Evolutionary conservation across 352 stramenopile species (phyloP).

Genomic region (Pythium brassicae): DNA sequence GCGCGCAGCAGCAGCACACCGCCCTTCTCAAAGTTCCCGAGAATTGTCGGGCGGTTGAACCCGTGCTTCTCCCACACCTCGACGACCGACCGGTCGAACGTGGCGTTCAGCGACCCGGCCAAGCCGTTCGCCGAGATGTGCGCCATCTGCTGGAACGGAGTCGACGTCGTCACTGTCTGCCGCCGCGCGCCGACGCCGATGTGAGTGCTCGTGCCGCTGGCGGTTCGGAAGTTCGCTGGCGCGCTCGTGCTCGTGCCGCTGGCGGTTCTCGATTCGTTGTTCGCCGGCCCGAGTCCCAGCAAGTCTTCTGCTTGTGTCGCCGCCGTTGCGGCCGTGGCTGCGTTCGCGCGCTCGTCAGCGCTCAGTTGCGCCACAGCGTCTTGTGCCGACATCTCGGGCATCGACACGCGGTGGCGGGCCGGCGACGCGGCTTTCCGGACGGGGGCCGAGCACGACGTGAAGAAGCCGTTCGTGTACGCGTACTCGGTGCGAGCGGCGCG

Average conservation of each 20-base stretch:
- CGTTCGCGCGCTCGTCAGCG: not conserved
- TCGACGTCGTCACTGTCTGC: conserved; percentile 25
- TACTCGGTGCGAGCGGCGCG: not conserved
- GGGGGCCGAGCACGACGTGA: not conserved
- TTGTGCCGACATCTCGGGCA: conserved; percentile 12
- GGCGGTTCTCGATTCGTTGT: conserved; percentile 8
- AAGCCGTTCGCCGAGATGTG: conserved; percentile 11
- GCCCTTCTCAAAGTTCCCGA: conserved; percentile 78
- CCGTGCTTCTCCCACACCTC: conserved; percentile 74
- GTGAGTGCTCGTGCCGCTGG: conserved; percentile 17
- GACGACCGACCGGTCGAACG: conserved; percentile 31
- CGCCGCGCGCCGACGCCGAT: conserved; percentile 23
- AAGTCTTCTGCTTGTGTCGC: not conserved
- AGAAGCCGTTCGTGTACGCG: conserved; percentile 2
- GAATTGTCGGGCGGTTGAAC: conserved; percentile 55
- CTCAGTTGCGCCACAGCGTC: not conserved
- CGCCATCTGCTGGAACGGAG: conserved; percentile 13
- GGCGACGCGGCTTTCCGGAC: conserved; percentile 5
- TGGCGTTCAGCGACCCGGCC: conserved; percentile 12
- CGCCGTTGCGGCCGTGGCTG: not conserved
- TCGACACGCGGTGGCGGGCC: conserved; percentile 14
- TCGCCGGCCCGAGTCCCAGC: not conserved
- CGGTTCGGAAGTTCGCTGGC: conserved; percentile 9
- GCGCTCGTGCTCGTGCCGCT: conserved; percentile 15
- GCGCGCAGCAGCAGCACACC: conserved; percentile 64